These are phyloP conservation scores for Colletotrichum euphorbiae DNA, from an alignment of 2,329 filamentous ascomycete genomes.

Conservation along the genomic window DNA sequence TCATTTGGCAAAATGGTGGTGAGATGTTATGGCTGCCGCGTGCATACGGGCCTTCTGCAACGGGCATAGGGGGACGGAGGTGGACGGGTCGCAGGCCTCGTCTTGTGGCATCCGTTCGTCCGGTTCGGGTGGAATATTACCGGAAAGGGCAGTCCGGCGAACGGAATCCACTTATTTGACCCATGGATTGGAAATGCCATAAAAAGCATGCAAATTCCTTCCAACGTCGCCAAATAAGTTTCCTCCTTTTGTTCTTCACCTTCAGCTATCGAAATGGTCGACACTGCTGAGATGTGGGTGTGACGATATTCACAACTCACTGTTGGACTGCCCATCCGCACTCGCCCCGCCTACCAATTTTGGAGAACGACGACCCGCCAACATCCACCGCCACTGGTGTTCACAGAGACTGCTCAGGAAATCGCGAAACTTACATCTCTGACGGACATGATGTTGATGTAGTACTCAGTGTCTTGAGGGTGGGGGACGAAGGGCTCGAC, in stretches of 20 bases:
- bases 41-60: slow-evolving; percentile 24
- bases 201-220: slow-evolving; percentile 38
- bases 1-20: background rate
- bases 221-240: slow-evolving; percentile 32
- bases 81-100: slow-evolving; percentile 38
- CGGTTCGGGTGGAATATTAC: slow-evolving; percentile 47
- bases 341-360: slow-evolving; percentile 12
- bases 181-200: slow-evolving; percentile 36
- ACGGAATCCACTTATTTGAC: slow-evolving; percentile 40
- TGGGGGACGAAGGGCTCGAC: slow-evolving; percentile 99
- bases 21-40: slow-evolving; percentile 9
- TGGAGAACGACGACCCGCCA: slow-evolving; percentile 21
- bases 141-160: slow-evolving; percentile 38
- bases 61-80: slow-evolving; percentile 28
- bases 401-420: slow-evolving; percentile 37
- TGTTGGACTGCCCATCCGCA: slow-evolving; percentile 22
- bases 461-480: slow-evolving; percentile 95
- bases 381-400: slow-evolving; percentile 5
- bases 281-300: slow-evolving; percentile 25
- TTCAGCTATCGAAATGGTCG: slow-evolving; percentile 13
- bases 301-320: slow-evolving; percentile 29
- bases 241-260: slow-evolving; percentile 10
- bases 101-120: slow-evolving; percentile 55
- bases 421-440: slow-evolving; percentile 84
- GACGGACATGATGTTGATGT: slow-evolving; percentile 99